A percentile compares a stretch with the other conserved stretches of the same genome.
phyloP scores from a whole-genome alignment of 2,329 filamentous ascomycete species.

The Aspergillus texensis region DNA sequence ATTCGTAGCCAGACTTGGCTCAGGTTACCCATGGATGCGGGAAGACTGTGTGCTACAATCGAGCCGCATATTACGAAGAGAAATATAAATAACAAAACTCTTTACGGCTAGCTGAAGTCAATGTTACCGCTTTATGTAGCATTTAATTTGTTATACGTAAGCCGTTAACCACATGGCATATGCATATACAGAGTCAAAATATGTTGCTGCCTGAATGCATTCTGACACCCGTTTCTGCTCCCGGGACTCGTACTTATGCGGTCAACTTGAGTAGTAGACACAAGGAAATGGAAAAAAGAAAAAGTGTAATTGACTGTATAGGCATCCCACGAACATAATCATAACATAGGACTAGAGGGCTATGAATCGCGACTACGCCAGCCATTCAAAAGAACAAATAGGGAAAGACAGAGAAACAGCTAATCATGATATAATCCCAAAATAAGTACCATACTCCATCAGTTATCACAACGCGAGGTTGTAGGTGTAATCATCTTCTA shows the following conservation, averaged over 20 bases:
- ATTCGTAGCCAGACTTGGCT: not conserved
- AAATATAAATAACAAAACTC: not conserved
- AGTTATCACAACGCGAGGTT: constrained; percentile 61
- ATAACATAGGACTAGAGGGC: constrained; percentile 7
- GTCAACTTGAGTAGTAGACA: not conserved
- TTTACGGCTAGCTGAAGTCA: not conserved
- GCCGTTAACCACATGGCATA: not conserved
- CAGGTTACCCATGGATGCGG: not conserved
- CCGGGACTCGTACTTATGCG: not conserved
- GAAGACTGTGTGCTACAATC: not conserved
- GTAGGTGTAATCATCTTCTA: constrained; percentile 74
- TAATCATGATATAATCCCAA: not conserved
- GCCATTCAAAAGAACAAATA: not conserved
- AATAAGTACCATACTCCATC: not conserved
- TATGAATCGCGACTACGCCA: constrained; percentile 8
- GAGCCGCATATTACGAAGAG: not conserved
- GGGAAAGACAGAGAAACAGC: not conserved
- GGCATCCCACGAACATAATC: not conserved
- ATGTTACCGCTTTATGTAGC: not conserved
- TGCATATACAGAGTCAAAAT: not conserved
- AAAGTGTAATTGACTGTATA: not conserved
- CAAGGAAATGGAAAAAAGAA: not conserved
- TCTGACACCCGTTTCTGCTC: not conserved
- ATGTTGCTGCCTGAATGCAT: not conserved
- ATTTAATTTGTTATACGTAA: not conserved